Evolutionary conservation across 331 rosid species (phyloP).

Genomic region (Arachis monticola): DNA sequence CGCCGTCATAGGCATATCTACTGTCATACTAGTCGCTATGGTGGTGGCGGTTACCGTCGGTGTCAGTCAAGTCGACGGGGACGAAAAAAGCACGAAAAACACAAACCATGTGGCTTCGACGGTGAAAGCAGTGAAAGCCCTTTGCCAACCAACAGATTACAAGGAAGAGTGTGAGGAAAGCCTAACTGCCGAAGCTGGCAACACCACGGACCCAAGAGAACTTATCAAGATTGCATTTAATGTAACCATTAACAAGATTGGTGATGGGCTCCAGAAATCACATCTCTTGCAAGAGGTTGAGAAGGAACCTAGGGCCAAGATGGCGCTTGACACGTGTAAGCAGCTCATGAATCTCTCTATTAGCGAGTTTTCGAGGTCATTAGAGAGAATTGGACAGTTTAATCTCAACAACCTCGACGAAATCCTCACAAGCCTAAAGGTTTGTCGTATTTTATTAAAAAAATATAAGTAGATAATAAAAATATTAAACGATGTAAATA

Average conservation of each 20-base stretch:
- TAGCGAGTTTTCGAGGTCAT: constrained; percentile 50
- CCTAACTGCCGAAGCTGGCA: constrained; percentile 38
- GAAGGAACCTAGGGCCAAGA: constrained; percentile 61
- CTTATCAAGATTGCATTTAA: constrained; percentile 60
- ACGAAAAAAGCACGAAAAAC: neutral
- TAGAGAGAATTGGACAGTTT: constrained; percentile 37
- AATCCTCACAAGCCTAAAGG: constrained; percentile 52
- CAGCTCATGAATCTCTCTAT: constrained; percentile 58
- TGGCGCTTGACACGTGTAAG: constrained; percentile 65
- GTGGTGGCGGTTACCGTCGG: constrained; percentile 33
- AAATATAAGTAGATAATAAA: too few species aligned
- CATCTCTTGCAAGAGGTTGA: constrained; percentile 40
- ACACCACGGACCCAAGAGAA: constrained; percentile 53
- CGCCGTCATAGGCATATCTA: constrained; percentile 24
- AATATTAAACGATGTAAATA: too few species aligned
- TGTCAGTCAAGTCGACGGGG: neutral
- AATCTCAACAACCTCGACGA: constrained; percentile 36
- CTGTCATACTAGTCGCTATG: constrained; percentile 45
- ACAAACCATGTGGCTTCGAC: constrained; percentile 38
- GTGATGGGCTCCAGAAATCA: constrained; percentile 42
- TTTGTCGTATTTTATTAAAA: neutral
- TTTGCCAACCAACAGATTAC: constrained; percentile 66
- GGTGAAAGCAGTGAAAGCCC: constrained; percentile 49
- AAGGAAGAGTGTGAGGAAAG: constrained; percentile 59
- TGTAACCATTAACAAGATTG: constrained; percentile 40